Percentiles rank a stretch among this genome's conserved stretches.
phyloP scores from a whole-genome alignment of 345 rosid species.

The Dovyalis caffra region DNA sequence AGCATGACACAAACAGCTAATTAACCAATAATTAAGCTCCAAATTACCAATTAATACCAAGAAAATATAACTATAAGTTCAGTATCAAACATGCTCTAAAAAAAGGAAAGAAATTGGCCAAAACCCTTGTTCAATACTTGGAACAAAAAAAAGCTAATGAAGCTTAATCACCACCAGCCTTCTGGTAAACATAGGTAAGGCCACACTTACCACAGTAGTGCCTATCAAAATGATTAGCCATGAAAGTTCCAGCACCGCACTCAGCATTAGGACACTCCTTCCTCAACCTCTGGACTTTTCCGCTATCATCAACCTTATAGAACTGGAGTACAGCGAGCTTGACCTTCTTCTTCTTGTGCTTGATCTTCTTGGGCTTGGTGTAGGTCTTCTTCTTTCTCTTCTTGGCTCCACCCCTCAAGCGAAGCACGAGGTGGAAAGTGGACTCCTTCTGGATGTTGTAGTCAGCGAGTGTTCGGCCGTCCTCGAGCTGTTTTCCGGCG shows the following conservation, averaged over 20 bases:
- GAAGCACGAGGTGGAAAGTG: slow-evolving; percentile 20
- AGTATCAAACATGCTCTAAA: background rate
- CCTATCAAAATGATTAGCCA: slow-evolving; percentile 18
- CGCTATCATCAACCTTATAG: slow-evolving; percentile 2
- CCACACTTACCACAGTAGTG: slow-evolving; percentile 21
- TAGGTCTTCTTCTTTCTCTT: slow-evolving; percentile 13
- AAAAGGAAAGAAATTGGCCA: background rate
- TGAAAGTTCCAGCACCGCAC: slow-evolving; percentile 19
- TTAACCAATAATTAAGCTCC: background rate
- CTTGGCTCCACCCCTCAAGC: slow-evolving; percentile 17
- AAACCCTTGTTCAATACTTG: background rate
- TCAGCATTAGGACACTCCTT: slow-evolving; percentile 6
- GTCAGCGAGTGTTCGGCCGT: background rate
- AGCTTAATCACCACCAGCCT: slow-evolving; percentile 14
- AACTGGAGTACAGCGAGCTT: slow-evolving; percentile 11
- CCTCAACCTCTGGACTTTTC: slow-evolving; percentile 9
- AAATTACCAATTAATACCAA: background rate
- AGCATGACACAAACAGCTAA: background rate
- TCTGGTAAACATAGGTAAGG: slow-evolving; percentile 14
- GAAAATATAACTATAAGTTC: background rate
- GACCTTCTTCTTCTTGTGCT: slow-evolving; percentile 11
- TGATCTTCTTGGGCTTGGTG: slow-evolving; percentile 11
- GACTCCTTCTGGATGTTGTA: slow-evolving; percentile 23
- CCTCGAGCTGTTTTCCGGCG: background rate
- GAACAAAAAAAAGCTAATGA: background rate